Percentiles rank a stretch among this genome's conserved stretches.
Evolutionary conservation across 1,139 yeast species (phyloP).

Genomic region (Entelexis paramagnoliae): DNA sequence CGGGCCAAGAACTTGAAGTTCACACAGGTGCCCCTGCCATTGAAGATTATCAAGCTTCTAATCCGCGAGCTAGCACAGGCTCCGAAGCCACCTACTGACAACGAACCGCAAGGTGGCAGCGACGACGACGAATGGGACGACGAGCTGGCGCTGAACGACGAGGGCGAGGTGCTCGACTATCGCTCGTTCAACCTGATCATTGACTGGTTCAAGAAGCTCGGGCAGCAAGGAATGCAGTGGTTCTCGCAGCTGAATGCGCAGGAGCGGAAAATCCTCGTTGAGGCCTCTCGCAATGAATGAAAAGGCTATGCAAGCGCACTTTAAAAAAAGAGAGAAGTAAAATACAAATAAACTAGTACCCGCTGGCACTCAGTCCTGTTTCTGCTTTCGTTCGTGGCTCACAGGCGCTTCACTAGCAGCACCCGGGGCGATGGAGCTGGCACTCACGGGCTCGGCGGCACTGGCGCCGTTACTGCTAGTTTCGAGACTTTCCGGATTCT

Average conservation of each 20-base stretch:
- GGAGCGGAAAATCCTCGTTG: constrained; percentile 19
- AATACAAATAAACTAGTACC: background rate
- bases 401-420: too few species aligned
- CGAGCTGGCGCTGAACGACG: constrained; percentile 27
- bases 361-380: background rate
- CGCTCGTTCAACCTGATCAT: constrained; percentile 38
- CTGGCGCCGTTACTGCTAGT: background rate
- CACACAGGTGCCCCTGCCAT: constrained; percentile 56
- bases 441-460: background rate
- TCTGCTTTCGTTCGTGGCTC: background rate
- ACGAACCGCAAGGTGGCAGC: constrained; percentile 23
- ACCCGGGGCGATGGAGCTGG: background rate
- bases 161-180: constrained; percentile 25
- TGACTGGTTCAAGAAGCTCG: constrained; percentile 56
- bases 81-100: constrained; percentile 21
- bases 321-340: too few species aligned
- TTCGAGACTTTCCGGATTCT: background rate
- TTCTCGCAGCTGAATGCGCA: constrained; percentile 16
- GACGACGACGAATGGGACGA: constrained; percentile 47
- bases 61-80: constrained; percentile 51
- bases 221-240: constrained; percentile 36
- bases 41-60: constrained; percentile 62
- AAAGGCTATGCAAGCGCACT: too few species aligned
- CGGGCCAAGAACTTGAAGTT: constrained; percentile 48
- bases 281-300: constrained; percentile 6